Evolutionary conservation across 2,329 filamentous ascomycete species (phyloP).

Genomic region (Ceratocystis lukuohia): DNA sequence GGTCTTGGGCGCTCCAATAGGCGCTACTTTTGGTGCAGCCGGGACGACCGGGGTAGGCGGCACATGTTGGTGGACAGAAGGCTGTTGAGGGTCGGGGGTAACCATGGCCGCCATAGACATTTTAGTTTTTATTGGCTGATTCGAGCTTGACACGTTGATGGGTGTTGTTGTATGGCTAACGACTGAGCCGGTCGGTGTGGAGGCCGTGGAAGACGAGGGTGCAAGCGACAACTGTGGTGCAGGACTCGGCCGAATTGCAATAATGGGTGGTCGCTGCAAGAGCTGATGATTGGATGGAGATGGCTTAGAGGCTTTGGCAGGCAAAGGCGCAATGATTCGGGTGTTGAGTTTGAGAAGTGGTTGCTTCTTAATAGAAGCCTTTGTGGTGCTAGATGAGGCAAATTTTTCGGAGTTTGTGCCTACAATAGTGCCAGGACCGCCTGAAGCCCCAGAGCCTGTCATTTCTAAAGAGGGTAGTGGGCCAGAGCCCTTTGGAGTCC

Average conservation of each 20-base stretch:
- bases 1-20: slow-evolving; percentile 33
- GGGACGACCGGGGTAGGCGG: slow-evolving; percentile 4
- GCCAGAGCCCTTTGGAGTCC: slow-evolving; percentile 12
- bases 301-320: slow-evolving; percentile 7
- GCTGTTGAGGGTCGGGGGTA: slow-evolving; percentile 27
- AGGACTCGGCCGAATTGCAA: slow-evolving; percentile 18
- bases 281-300: slow-evolving; percentile 1
- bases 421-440: slow-evolving; percentile 6
- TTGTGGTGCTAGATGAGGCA: slow-evolving; percentile 15
- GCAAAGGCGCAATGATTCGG: slow-evolving; percentile 9
- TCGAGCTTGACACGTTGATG: slow-evolving; percentile 25
- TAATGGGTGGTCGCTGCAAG: slow-evolving; percentile 16
- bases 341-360: slow-evolving; percentile 9
- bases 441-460: slow-evolving; percentile 7
- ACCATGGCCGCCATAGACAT: slow-evolving; percentile 38
- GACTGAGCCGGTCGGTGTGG: slow-evolving; percentile 21
- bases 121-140: slow-evolving; percentile 23
- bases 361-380: slow-evolving; percentile 2
- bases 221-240: slow-evolving; percentile 8
- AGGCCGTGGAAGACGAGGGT: slow-evolving; percentile 22
- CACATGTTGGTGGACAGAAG: slow-evolving; percentile 17
- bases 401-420: slow-evolving; percentile 17
- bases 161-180: slow-evolving; percentile 25
- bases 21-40: slow-evolving; percentile 1
- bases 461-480: slow-evolving; percentile 15